Evolutionary conservation across 176 grass and related monocot species (phyloP).

Genomic region (Stipa capillata): DNA sequence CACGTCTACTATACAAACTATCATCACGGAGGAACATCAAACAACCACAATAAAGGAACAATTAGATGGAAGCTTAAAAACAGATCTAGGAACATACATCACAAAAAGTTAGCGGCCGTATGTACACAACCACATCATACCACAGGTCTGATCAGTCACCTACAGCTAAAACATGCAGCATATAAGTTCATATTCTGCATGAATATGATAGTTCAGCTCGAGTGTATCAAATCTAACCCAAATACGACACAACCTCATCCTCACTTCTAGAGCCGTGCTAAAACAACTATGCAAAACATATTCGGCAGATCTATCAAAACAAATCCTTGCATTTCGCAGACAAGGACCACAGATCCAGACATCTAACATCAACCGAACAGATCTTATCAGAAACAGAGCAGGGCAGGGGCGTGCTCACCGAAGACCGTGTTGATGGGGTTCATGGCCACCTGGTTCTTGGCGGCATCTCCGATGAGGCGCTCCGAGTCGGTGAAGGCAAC

Average conservation of each 20-base stretch:
- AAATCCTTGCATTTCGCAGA: no score
- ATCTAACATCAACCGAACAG: not conserved
- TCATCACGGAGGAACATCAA: not conserved
- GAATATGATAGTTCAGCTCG: not conserved
- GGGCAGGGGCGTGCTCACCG: not conserved
- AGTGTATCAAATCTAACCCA: not conserved
- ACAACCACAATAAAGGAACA: not conserved
- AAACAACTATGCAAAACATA: no score
- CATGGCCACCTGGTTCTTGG: slow-evolving; percentile 59
- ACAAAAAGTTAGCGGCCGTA: not conserved
- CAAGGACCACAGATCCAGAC: not conserved
- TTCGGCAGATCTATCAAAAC: no score
- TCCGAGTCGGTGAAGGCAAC: slow-evolving; percentile 67
- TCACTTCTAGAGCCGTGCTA: no score
- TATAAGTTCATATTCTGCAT: no score
- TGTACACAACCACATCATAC: not conserved
- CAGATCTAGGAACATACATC: not conserved
- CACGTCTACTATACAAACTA: no score
- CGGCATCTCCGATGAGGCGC: slow-evolving; percentile 58
- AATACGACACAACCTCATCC: not conserved
- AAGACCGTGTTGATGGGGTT: slow-evolving; percentile 47
- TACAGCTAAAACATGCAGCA: not conserved
- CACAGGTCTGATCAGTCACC: not conserved
- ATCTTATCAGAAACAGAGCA: not conserved
- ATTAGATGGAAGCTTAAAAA: not conserved